Conservation (phyloP, 495 filamentous ascomycete species). For the Penicillium tannophilum region DNA sequence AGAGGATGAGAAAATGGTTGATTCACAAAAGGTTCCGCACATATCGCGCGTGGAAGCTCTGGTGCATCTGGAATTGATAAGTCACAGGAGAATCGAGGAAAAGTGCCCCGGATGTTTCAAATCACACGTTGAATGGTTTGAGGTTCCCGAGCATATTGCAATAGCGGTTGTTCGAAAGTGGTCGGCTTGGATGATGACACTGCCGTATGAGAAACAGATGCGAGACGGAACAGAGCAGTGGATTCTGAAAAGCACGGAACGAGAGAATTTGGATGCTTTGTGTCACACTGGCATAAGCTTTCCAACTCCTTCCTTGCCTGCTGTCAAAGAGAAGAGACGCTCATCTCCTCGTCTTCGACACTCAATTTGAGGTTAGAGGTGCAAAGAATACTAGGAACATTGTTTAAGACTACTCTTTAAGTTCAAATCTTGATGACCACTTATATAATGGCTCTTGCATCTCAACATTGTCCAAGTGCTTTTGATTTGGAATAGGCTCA, state of each 20-base stretch:
- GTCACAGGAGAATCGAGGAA: conserved; percentile 12
- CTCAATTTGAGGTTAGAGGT: too few relatives aligned
- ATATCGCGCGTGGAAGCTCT: conserved; percentile 21
- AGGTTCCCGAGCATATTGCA: conserved; percentile 12
- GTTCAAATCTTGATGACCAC: too few relatives aligned
- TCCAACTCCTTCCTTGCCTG: too few relatives aligned
- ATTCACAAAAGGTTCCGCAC: conserved; percentile 15
- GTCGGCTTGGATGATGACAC: conserved; percentile 18
- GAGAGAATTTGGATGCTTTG: background rate
- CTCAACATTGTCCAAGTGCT: too few relatives aligned
- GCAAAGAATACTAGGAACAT: too few relatives aligned
- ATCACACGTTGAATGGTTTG: conserved; percentile 23
- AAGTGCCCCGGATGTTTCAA: conserved; percentile 14
- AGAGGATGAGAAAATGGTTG: background rate
- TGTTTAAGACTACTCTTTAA: too few relatives aligned
- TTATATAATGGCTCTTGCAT: too few relatives aligned
- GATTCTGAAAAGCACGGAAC: conserved; percentile 13
- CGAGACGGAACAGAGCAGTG: conserved; percentile 4
- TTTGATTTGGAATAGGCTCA: too few relatives aligned
- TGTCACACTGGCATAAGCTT: background rate
- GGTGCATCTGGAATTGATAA: conserved; percentile 19
- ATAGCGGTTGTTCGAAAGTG: conserved; percentile 21
- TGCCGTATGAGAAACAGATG: conserved; percentile 18
- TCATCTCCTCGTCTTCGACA: too few relatives aligned
- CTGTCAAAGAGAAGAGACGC: too few relatives aligned